These are phyloP conservation scores for Lactifluus piperatus DNA, from an alignment of 768 basidiomycete genomes.

Conservation along the genomic window DNA sequence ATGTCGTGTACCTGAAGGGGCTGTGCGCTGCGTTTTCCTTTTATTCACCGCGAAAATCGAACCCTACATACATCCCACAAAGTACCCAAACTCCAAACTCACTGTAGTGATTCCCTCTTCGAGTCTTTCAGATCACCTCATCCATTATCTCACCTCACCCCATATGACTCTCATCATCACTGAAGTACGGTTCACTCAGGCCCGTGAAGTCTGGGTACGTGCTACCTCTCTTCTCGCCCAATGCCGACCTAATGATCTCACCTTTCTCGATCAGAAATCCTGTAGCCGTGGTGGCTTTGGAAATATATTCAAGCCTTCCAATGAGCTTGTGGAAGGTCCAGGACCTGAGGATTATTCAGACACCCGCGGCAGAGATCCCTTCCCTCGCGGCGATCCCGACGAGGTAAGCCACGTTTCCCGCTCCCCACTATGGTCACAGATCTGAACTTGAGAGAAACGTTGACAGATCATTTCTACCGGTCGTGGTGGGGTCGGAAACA, in stretches of 20 bases:
- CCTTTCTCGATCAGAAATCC: slow-evolving; percentile 32
- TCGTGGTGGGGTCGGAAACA: slow-evolving; percentile 80
- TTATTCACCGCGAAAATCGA: neutral
- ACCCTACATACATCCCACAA: too few species aligned
- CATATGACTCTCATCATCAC: too few species aligned
- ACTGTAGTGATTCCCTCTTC: neutral
- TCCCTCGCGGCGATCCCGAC: slow-evolving; percentile 26
- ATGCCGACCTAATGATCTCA: neutral
- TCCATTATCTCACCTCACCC: neutral
- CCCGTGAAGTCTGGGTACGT: slow-evolving; percentile 2
- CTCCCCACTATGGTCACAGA: too few species aligned
- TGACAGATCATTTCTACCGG: slow-evolving; percentile 47
- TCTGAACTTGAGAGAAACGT: too few species aligned
- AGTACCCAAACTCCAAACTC: neutral
- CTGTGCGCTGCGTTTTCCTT: neutral
- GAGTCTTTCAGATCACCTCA: neutral
- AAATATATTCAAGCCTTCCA: slow-evolving; percentile 44
- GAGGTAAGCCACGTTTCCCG: slow-evolving; percentile 28
- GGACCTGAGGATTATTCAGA: slow-evolving; percentile 48
- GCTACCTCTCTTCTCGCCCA: neutral
- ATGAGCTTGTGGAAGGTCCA: slow-evolving; percentile 22
- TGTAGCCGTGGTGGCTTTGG: slow-evolving; percentile 63
- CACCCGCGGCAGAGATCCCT: slow-evolving; percentile 55
- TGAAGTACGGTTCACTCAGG: too few species aligned
- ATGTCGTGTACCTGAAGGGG: neutral